Percentiles rank a stretch among this genome's conserved stretches.
Conservation (phyloP, 129 eudicot genomes). For the Heracleum sosnowskyi region DNA sequence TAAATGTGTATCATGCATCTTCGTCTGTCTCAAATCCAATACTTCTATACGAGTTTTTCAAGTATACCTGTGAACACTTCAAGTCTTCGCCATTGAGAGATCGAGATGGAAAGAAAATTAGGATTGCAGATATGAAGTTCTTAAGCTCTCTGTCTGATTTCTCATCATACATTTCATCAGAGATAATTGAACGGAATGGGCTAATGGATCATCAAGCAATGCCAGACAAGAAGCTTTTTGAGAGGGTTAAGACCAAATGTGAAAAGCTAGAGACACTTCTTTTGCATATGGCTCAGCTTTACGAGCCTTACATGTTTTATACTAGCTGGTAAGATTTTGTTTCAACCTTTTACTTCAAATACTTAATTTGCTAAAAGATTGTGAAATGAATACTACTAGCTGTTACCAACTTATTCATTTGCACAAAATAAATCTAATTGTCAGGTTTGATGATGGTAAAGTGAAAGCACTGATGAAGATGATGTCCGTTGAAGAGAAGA, state of each 20-base stretch:
- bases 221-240: background rate
- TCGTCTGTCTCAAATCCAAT: conserved; percentile 35
- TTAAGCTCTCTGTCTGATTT: conserved; percentile 16
- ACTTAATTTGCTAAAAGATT: background rate
- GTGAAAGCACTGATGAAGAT: conserved; percentile 5
- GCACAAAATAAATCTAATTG: background rate
- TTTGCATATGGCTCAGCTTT: background rate
- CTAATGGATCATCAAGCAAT: background rate
- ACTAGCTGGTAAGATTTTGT: background rate
- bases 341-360: background rate
- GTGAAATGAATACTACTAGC: background rate
- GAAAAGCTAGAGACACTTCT: background rate
- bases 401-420: background rate
- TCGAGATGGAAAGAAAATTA: conserved; percentile 13
- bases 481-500: conserved; percentile 14
- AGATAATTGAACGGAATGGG: conserved; percentile 2
- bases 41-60: background rate
- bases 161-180: conserved; percentile 5
- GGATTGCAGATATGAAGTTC: background rate
- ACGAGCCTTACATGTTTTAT: background rate
- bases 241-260: background rate
- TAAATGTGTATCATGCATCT: conserved; percentile 36
- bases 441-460: conserved; percentile 28
- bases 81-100: conserved; percentile 21
- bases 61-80: conserved; percentile 20